Evolutionary conservation across 441 rosid species (phyloP), one percentile per base, ranked within the genome.

Genomic region (Erodium moschatum): DNA sequence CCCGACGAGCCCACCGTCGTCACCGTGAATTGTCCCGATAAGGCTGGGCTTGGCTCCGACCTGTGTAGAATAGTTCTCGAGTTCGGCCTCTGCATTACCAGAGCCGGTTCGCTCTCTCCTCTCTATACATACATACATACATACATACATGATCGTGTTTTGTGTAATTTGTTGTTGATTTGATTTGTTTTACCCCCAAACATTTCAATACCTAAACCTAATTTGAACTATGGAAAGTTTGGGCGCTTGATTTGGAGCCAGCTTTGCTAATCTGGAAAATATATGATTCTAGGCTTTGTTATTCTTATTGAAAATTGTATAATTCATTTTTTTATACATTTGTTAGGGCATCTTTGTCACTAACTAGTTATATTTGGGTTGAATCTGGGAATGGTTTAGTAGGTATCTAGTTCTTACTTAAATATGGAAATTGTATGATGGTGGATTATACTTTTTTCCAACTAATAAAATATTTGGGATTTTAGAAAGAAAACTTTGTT

Each of bases 11-110:
- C 88, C 46, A 76, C 67, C 66, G 77, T 84, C 58, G 74, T 84
- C 70, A 84, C 88, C 72, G 82, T 86, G n/a, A 86, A 84, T 70
- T 86, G 90, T 9, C 88, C 90, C 1, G 88, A 86, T 65, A 84
- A 86, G 72, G 77, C 84, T 1, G 90, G 90, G 62, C 80, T 86
- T 3, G 90, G 90, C 72, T 86, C 86, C 65, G 85, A 84, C 75
- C 82, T 84, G 61, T 82, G 84, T 73, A 68, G 86, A 29, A 84
- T 77, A 73, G 70, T 84, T 69, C 85, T 86, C 76, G 86, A 82
- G 69, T 84, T 86, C 21, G 84, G 83, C 54, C 76, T 86, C 63
- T 81, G 75, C 71, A 81, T 86, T 2, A 76, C 77, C 48, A 71
- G 80, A 73, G 88, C 85, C 52, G 86, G 90, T 82, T 50, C 18